Evolutionary conservation across 805 yeast species (phyloP).

Genomic region (Yamadazyma akitaensis): DNA sequence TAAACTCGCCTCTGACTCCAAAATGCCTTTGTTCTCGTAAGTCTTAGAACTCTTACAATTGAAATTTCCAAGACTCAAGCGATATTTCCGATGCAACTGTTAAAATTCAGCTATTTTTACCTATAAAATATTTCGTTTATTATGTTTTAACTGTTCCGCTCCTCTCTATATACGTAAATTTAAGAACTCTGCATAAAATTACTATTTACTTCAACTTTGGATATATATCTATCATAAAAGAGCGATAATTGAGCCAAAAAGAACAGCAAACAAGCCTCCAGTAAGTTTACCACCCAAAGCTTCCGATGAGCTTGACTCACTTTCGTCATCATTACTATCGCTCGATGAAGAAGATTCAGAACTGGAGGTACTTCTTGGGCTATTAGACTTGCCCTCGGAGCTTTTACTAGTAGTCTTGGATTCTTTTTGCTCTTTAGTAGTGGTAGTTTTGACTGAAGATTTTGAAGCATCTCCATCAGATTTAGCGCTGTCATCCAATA

Average conservation of each 20-base stretch:
- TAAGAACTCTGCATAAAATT: neutral
- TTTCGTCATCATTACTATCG: neutral
- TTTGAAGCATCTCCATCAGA: conserved; percentile 3
- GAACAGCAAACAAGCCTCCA: conserved; percentile 11
- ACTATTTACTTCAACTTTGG: neutral
- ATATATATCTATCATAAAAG: neutral
- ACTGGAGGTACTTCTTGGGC: neutral
- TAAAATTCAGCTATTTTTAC: too few species aligned
- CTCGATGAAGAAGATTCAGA: neutral
- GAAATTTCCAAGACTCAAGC: too few species aligned
- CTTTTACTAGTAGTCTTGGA: neutral
- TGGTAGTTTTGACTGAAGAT: conserved; percentile 1
- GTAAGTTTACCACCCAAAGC: conserved; percentile 3
- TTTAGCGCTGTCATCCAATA: conserved; percentile 1
- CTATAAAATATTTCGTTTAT: too few species aligned
- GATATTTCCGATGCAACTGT: too few species aligned
- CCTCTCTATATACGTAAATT: neutral
- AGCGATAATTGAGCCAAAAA: conserved; percentile 9
- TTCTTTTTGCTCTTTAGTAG: neutral
- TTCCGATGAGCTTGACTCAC: neutral
- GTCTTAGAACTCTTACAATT: too few species aligned
- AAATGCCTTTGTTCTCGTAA: too few species aligned
- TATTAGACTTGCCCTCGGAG: neutral
- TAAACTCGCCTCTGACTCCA: too few species aligned
- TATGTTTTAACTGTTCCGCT: neutral